Evolutionary conservation across 2,329 filamentous ascomycete species (phyloP), one percentile per base, ranked within the genome.

Genomic region (Aaosphaeria pasadenensis): DNA sequence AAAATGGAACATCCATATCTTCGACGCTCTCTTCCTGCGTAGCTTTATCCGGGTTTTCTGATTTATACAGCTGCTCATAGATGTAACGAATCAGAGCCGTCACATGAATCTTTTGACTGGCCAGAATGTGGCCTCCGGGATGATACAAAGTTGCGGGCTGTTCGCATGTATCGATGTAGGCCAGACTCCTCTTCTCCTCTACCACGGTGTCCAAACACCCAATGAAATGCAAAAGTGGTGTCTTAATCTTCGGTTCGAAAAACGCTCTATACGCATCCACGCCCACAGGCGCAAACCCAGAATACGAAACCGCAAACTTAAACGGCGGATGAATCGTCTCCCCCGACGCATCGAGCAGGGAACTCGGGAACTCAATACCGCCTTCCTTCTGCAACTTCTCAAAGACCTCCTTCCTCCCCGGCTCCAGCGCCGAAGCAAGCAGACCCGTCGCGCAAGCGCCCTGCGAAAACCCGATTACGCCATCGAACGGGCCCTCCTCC

Each of bases 51-150:
- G 58, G 48, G n/a, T 52, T 58, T 36, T 70, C 66, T 4, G 58
- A 55, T 31, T 62, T 69, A 43, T 76, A 74, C 54, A 82, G 54
- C 42, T 72, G 70, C 53, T 80, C 78, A 58, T 74, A 77, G 42
- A 94, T 83, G 64, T 91, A 95, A 1, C 79, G 83, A 4, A 87
- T 84, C 55, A 95, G 71, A 31, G 86, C 86, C 76, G 86, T 85
- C 17, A 86, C 83, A 80, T 87, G 94, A 57, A 91, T 87, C 74
- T 87, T 89, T 57, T 86, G 83, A 50, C 90, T 76, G 0, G 92
- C 92, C 62, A 96, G 81, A 63, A 95, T 91, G 69, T 97, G 92
- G 0, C 91, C 91, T 6, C 92, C 92, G 1, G 92, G 91, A 70
- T 95, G 90, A 59, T 87, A 83, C 45, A 87, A 76, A 45, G 82